phyloP scores from a whole-genome alignment of 1,284 basidiomycete species.

The Ceratorhiza oryzae-sativae region DNA sequence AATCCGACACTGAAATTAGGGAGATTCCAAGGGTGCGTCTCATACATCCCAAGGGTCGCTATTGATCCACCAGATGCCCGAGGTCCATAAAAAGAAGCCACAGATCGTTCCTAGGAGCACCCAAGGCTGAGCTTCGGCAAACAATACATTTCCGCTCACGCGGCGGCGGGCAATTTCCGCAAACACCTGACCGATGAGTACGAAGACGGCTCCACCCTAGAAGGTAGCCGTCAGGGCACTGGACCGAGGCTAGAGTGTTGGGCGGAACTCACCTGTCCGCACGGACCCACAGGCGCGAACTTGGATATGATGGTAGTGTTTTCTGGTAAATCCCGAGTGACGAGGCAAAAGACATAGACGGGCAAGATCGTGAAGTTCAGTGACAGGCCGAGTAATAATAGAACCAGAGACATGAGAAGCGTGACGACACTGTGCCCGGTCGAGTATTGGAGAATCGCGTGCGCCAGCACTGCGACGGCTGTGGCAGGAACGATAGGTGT shows the following conservation, averaged over 20 bases:
- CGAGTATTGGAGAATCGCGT: slow-evolving; percentile 12
- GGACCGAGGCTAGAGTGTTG: neutral
- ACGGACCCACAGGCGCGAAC: slow-evolving; percentile 15
- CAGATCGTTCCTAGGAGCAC: neutral
- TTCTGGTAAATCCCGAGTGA: slow-evolving; percentile 16
- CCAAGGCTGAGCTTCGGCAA: slow-evolving; percentile 18
- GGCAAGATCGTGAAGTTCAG: slow-evolving; percentile 30
- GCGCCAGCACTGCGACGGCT: slow-evolving; percentile 15
- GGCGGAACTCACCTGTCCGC: slow-evolving; percentile 18
- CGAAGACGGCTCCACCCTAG: slow-evolving; percentile 19
- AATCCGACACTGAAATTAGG: slow-evolving; percentile 15
- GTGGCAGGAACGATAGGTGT: slow-evolving; percentile 27
- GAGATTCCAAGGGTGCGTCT: slow-evolving; percentile 8
- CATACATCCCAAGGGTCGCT: slow-evolving; percentile 3
- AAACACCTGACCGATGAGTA: slow-evolving; percentile 24
- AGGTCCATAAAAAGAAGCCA: slow-evolving; percentile 25
- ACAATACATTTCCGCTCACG: neutral
- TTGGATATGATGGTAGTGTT: slow-evolving; percentile 9
- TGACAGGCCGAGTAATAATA: slow-evolving; percentile 15
- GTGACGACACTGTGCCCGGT: neutral
- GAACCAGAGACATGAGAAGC: neutral
- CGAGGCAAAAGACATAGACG: slow-evolving; percentile 10
- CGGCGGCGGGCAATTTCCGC: slow-evolving; percentile 16
- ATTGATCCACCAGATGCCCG: slow-evolving; percentile 29
- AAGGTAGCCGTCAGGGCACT: neutral